A percentile compares a stretch with the other conserved stretches of the same genome.
These are phyloP conservation scores for Salix exigua DNA, from an alignment of 345 rosid genomes.

Conservation along the genomic window DNA sequence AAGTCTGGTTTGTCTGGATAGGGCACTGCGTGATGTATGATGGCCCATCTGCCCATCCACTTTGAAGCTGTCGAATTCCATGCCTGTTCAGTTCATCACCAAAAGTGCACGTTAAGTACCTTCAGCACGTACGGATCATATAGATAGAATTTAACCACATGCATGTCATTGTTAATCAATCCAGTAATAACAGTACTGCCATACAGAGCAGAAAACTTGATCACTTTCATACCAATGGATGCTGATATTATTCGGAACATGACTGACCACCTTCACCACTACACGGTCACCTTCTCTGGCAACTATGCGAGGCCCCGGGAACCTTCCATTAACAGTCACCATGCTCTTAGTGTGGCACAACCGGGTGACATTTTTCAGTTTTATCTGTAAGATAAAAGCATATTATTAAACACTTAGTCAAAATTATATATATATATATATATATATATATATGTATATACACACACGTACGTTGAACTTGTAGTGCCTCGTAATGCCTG, in stretches of 20 bases:
- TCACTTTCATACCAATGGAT: slow-evolving; percentile 47
- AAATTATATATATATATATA: too few species aligned
- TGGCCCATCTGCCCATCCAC: slow-evolving; percentile 88
- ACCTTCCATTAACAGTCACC: slow-evolving; percentile 48
- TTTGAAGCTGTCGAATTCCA: slow-evolving; percentile 59
- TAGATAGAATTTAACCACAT: neutral
- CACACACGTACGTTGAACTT: slow-evolving; percentile 44
- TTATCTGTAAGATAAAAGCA: slow-evolving; percentile 25
- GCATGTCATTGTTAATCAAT: neutral
- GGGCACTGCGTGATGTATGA: slow-evolving; percentile 73
- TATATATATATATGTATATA: too few species aligned
- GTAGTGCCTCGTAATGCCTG: slow-evolving; percentile 68
- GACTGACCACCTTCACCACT: slow-evolving; percentile 46
- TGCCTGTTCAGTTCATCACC: slow-evolving; percentile 42
- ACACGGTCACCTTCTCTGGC: slow-evolving; percentile 56
- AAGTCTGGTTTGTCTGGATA: slow-evolving; percentile 55
- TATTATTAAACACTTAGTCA: too few species aligned
- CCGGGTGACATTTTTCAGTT: slow-evolving; percentile 38
- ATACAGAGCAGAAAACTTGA: neutral
- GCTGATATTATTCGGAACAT: slow-evolving; percentile 41
- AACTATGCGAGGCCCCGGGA: slow-evolving; percentile 50
- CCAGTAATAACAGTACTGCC: neutral
- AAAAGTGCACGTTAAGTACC: neutral
- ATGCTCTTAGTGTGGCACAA: slow-evolving; percentile 48
- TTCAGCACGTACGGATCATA: neutral